These are phyloP conservation scores for Pestalotiopsis sp. DNA, from an alignment of 2,329 filamentous ascomycete genomes.

Conservation along the genomic window DNA sequence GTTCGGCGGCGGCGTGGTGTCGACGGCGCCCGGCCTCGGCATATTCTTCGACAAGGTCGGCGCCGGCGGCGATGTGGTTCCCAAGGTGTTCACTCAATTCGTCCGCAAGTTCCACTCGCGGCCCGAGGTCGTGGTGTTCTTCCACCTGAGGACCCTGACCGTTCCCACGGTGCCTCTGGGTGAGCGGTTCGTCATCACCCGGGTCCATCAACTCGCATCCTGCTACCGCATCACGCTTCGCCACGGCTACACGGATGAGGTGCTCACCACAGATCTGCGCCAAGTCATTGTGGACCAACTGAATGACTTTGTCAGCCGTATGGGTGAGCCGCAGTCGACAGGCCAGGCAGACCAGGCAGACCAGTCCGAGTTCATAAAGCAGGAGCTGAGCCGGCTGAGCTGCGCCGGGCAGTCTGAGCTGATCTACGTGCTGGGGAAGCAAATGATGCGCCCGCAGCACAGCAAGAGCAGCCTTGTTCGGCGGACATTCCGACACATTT, in stretches of 20 bases:
- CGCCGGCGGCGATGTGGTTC: conserved; percentile 43
- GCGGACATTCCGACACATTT: conserved; percentile 26
- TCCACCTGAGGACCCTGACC: conserved; percentile 64
- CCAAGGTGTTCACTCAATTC: conserved; percentile 68
- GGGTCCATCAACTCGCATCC: conserved; percentile 36
- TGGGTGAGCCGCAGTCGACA: conserved; percentile 34
- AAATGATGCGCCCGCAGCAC: conserved; percentile 47
- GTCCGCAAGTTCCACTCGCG: conserved; percentile 64
- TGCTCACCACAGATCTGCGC: conserved; percentile 61
- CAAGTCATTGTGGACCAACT: conserved; percentile 54
- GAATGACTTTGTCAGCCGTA: conserved; percentile 45
- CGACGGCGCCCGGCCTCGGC: conserved; percentile 54
- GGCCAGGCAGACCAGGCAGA: background rate
- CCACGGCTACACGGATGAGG: conserved; percentile 69
- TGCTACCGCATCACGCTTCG: conserved; percentile 67
- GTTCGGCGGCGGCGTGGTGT: conserved; percentile 38
- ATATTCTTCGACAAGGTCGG: conserved; percentile 77
- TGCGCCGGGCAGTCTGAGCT: conserved; percentile 43
- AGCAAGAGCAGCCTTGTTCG: background rate
- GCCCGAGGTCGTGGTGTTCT: conserved; percentile 67
- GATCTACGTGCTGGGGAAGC: conserved; percentile 57
- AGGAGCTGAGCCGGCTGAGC: conserved; percentile 27
- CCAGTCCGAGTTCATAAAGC: background rate
- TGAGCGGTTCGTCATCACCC: conserved; percentile 43
- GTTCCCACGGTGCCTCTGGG: conserved; percentile 49